A percentile compares a stretch with the other conserved stretches of the same genome.
Evolutionary conservation across 1,284 basidiomycete genomes (phyloP).

Genomic region (Cutaneotrichosporon sp.): DNA sequence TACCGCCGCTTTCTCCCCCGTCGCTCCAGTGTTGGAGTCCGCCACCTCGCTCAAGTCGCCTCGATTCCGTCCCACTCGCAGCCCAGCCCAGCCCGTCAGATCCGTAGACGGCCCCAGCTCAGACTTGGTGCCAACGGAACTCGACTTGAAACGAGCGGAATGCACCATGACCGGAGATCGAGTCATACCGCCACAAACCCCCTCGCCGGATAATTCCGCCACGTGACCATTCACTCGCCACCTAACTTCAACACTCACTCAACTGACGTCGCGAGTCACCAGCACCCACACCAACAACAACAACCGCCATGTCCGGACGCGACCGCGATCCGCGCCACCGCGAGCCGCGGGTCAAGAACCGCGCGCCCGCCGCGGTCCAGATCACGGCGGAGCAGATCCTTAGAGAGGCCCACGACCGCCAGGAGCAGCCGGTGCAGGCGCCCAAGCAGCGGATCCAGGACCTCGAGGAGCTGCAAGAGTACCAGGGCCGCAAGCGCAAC

Average conservation of each 20-base stretch:
- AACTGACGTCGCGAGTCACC: neutral
- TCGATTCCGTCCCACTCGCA: too few species aligned
- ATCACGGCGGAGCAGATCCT: constrained; percentile 98
- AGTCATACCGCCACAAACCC: neutral
- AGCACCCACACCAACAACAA: neutral
- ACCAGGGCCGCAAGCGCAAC: constrained; percentile 88
- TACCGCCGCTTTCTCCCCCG: too few species aligned
- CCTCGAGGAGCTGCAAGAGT: constrained; percentile 95
- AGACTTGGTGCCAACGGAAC: too few species aligned
- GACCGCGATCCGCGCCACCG: constrained; percentile 43
- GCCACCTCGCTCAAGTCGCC: too few species aligned
- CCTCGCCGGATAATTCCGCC: neutral
- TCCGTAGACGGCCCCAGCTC: too few species aligned
- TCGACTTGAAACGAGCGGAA: neutral
- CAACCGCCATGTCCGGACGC: constrained; percentile 39
- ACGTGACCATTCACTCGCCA: neutral
- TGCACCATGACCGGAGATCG: neutral
- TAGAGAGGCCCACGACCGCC: constrained; percentile 96
- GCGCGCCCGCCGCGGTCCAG: constrained; percentile 90
- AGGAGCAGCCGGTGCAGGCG: constrained; percentile 85
- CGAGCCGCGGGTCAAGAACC: constrained; percentile 79
- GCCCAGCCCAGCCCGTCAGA: too few species aligned
- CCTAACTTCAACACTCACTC: neutral
- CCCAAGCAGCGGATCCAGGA: constrained; percentile 96
- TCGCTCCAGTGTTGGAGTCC: too few species aligned